Conservation (phyloP, 2,329 filamentous ascomycete genomes). For the Fusarium robinianum region DNA sequence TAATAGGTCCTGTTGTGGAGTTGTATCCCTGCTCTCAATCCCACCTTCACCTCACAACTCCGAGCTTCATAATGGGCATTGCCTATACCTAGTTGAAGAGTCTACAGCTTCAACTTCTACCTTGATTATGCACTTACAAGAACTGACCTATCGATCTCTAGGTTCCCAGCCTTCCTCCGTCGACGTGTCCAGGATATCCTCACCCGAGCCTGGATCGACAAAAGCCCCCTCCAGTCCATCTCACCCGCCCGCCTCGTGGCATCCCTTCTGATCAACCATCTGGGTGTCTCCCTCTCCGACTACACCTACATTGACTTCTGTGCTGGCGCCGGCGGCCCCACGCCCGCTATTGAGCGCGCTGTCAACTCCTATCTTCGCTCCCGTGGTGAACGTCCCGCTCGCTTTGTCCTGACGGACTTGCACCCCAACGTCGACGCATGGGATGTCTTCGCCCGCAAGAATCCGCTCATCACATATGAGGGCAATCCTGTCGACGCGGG, state of each 20-base stretch:
- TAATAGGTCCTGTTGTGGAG: slow-evolving; percentile 5
- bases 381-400: slow-evolving; percentile 42
- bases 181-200: slow-evolving; percentile 67
- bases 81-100: too few species aligned
- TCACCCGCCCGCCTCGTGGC: slow-evolving; percentile 67
- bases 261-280: slow-evolving; percentile 55
- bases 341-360: slow-evolving; percentile 63
- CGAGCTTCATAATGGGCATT: slow-evolving; percentile 5
- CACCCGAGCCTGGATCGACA: slow-evolving; percentile 64
- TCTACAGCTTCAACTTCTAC: not conserved
- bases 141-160: slow-evolving; percentile 39
- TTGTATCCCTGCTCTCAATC: not conserved
- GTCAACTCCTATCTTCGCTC: slow-evolving; percentile 54
- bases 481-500: slow-evolving; percentile 67
- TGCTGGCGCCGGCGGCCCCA: slow-evolving; percentile 73
- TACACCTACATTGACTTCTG: slow-evolving; percentile 77
- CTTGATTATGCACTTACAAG: not conserved
- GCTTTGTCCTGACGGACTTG: slow-evolving; percentile 69
- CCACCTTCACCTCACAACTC: not conserved
- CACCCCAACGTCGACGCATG: slow-evolving; percentile 67
- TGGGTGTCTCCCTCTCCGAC: slow-evolving; percentile 51
- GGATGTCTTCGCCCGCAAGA: slow-evolving; percentile 56
- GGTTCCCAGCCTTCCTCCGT: slow-evolving; percentile 69
- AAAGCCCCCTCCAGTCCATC: slow-evolving; percentile 60
- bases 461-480: slow-evolving; percentile 63